Evolutionary conservation across 441 rosid species (phyloP).

Genomic region (Bocquillonia castaneifolia): DNA sequence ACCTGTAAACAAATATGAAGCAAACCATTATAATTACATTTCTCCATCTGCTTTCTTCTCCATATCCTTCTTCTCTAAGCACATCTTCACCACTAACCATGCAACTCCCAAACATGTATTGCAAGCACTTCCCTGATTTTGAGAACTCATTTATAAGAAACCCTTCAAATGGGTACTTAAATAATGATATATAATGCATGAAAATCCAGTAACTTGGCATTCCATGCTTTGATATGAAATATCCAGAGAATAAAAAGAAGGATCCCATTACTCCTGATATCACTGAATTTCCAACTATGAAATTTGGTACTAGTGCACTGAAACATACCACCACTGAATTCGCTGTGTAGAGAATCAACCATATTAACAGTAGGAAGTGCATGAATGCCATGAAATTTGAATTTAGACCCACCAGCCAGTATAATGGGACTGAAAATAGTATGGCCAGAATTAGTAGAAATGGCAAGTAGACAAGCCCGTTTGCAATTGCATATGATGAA

Average conservation of each 20-base stretch:
- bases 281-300: slow-evolving; percentile 84
- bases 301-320: slow-evolving; percentile 88
- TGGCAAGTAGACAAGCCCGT: slow-evolving; percentile 82
- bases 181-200: slow-evolving; percentile 82
- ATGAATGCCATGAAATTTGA: slow-evolving; percentile 58
- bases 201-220: slow-evolving; percentile 84
- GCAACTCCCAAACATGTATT: slow-evolving; percentile 60
- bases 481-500: slow-evolving; percentile 80
- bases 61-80: slow-evolving; percentile 69
- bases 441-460: slow-evolving; percentile 74
- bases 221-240: slow-evolving; percentile 72
- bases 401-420: slow-evolving; percentile 82
- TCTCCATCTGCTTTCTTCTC: slow-evolving; percentile 67
- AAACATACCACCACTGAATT: slow-evolving; percentile 92
- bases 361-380: slow-evolving; percentile 66
- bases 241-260: slow-evolving; percentile 84
- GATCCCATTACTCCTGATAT: slow-evolving; percentile 94
- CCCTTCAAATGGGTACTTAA: slow-evolving; percentile 95
- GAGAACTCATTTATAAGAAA: slow-evolving; percentile 89
- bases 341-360: slow-evolving; percentile 91
- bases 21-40: slow-evolving; percentile 69
- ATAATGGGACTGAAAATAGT: slow-evolving; percentile 62
- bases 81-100: slow-evolving; percentile 60
- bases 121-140: slow-evolving; percentile 59
- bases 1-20: slow-evolving; percentile 74